These are phyloP conservation scores for Cytospora piceae DNA, from an alignment of 2,329 filamentous ascomycete genomes.

Conservation along the genomic window DNA sequence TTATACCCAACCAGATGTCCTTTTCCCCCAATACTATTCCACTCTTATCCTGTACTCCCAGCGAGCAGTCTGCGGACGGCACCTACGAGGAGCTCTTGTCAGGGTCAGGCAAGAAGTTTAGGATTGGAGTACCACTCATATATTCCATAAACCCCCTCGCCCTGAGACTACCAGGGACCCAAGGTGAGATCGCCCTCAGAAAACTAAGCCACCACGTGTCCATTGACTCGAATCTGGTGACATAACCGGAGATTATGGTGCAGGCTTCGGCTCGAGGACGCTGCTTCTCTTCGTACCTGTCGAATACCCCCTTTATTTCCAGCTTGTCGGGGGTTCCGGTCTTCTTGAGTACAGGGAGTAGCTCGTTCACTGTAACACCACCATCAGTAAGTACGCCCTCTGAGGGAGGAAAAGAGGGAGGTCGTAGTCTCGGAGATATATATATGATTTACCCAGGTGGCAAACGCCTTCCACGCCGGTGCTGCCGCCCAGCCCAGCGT, in stretches of 20 bases:
- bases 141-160: not conserved
- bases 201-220: slow-evolving; percentile 32
- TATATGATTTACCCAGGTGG: slow-evolving; percentile 12
- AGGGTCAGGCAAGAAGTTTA: slow-evolving; percentile 6
- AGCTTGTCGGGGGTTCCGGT: slow-evolving; percentile 25
- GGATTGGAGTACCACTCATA: not conserved
- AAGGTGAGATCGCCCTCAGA: slow-evolving; percentile 5
- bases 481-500: slow-evolving; percentile 28
- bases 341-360: slow-evolving; percentile 29
- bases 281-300: slow-evolving; percentile 32
- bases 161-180: slow-evolving; percentile 17
- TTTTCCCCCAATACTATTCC: not conserved
- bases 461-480: slow-evolving; percentile 25
- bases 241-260: slow-evolving; percentile 29
- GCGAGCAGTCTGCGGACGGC: not conserved
- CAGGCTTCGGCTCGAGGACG: slow-evolving; percentile 31
- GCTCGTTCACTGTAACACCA: slow-evolving; percentile 22
- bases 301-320: slow-evolving; percentile 30
- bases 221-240: slow-evolving; percentile 35
- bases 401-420: not conserved
- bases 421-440: not conserved
- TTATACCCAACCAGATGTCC: not conserved
- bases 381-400: not conserved
- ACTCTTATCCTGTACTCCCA: not conserved
- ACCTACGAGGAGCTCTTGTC: not conserved